phyloP scores from a whole-genome alignment of 2,329 filamentous ascomycete genomes.

The Sporothrix globosa region DNA sequence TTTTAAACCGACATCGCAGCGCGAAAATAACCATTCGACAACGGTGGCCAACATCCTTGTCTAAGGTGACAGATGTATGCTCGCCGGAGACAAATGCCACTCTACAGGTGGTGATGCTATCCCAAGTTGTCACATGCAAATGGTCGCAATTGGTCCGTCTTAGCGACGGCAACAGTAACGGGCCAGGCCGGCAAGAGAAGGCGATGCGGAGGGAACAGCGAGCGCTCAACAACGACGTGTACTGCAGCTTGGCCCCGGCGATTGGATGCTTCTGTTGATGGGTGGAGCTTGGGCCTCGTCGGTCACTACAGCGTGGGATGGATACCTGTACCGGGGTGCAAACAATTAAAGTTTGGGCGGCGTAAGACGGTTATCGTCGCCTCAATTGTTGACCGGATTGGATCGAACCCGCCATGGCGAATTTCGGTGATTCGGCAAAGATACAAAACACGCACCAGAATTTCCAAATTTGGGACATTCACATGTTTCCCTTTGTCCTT shows the following conservation, averaged over 20 bases:
- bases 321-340: neutral
- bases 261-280: neutral
- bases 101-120: neutral
- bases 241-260: neutral
- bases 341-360: neutral
- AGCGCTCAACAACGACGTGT: too few relatives aligned
- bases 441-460: neutral
- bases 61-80: neutral
- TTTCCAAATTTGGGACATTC: neutral
- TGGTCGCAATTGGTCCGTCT: neutral
- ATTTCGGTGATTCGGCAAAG: neutral
- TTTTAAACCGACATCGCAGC: neutral
- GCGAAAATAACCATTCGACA: neutral
- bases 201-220: neutral
- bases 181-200: neutral
- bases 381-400: neutral
- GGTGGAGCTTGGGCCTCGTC: too few relatives aligned
- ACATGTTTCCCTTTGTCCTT: constrained; percentile 20
- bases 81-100: too few relatives aligned
- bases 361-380: constrained; percentile 25
- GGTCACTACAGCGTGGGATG: neutral
- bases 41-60: neutral
- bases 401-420: too few relatives aligned
- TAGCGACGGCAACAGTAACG: neutral
- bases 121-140: neutral